Evolutionary conservation across 73 alveolate genomes (phyloP).

Genomic region (Diophrys appendiculata): DNA sequence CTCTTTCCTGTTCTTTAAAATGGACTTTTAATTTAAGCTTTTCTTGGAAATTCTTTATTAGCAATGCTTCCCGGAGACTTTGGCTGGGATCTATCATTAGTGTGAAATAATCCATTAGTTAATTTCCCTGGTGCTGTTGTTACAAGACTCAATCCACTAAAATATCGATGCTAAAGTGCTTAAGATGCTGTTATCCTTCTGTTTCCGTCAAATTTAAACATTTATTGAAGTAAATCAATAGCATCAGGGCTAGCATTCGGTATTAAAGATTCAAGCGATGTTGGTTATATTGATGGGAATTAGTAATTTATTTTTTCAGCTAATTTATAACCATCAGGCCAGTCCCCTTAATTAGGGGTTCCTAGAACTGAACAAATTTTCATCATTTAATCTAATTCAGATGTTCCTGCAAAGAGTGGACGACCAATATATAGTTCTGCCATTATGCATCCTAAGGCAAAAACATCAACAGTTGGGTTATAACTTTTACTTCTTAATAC

Average conservation of each 20-base stretch:
- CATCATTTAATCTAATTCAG: slow-evolving; percentile 71
- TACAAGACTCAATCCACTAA: too few species aligned
- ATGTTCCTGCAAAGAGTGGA: slow-evolving; percentile 82
- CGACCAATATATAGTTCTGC: slow-evolving; percentile 73
- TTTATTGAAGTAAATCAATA: slow-evolving; percentile 5
- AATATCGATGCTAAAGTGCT: neutral
- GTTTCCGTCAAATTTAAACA: slow-evolving; percentile 6
- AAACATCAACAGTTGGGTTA: slow-evolving; percentile 68
- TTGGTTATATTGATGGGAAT: neutral
- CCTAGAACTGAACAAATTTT: slow-evolving; percentile 71
- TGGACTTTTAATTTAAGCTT: too few species aligned
- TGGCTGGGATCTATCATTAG: too few species aligned
- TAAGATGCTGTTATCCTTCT: slow-evolving; percentile 1
- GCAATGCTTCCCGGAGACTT: too few species aligned
- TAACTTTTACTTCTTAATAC: slow-evolving; percentile 61
- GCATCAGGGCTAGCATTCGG: slow-evolving; percentile 1
- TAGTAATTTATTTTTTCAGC: slow-evolving; percentile 25
- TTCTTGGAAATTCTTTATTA: too few species aligned
- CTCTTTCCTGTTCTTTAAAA: too few species aligned
- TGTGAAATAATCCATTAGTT: too few species aligned
- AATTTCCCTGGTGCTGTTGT: too few species aligned
- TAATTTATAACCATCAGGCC: slow-evolving; percentile 41
- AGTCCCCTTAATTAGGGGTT: slow-evolving; percentile 53
- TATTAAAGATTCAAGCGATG: neutral
- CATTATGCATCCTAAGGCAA: slow-evolving; percentile 88